These are phyloP conservation scores for Rickenella mellea DNA, from an alignment of 768 basidiomycete genomes.

Conservation along the genomic window DNA sequence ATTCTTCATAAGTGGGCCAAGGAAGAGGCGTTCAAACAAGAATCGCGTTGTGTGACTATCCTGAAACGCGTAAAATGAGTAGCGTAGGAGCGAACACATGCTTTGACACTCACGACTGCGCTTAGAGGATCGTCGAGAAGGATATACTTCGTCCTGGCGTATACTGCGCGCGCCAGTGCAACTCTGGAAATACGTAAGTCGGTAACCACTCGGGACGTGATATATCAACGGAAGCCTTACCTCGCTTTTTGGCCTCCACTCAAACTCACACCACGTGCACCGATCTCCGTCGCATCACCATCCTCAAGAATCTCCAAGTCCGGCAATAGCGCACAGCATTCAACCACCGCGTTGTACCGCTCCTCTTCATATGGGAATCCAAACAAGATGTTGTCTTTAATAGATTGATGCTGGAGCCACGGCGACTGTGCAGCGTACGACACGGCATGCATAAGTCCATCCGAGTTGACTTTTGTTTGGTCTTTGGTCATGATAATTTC, in stretches of 20 bases:
- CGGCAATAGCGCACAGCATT: constrained; percentile 71
- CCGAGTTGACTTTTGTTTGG: constrained; percentile 43
- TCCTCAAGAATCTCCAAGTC: constrained; percentile 82
- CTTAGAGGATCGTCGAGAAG: constrained; percentile 78
- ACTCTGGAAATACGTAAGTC: constrained; percentile 32
- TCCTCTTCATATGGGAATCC: constrained; percentile 49
- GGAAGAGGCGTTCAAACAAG: constrained; percentile 21
- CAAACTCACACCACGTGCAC: constrained; percentile 65
- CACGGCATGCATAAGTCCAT: constrained; percentile 46
- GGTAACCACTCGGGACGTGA: background rate
- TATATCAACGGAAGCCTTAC: constrained; percentile 27
- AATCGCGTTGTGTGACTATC: constrained; percentile 17
- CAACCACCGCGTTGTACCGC: constrained; percentile 67
- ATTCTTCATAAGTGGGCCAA: constrained; percentile 23
- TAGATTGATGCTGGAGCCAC: constrained; percentile 35
- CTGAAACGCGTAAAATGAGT: constrained; percentile 1
- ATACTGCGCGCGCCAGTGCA: constrained; percentile 75
- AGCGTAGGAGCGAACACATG: too few species aligned
- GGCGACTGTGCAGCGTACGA: constrained; percentile 42
- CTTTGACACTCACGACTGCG: constrained; percentile 52
- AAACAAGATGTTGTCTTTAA: constrained; percentile 56
- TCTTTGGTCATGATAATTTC: constrained; percentile 61
- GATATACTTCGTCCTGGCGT: constrained; percentile 55
- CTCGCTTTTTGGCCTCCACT: constrained; percentile 80
- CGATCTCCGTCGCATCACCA: constrained; percentile 81